Conservation (phyloP, 345 rosid species). For the Turnera subulata region DNA sequence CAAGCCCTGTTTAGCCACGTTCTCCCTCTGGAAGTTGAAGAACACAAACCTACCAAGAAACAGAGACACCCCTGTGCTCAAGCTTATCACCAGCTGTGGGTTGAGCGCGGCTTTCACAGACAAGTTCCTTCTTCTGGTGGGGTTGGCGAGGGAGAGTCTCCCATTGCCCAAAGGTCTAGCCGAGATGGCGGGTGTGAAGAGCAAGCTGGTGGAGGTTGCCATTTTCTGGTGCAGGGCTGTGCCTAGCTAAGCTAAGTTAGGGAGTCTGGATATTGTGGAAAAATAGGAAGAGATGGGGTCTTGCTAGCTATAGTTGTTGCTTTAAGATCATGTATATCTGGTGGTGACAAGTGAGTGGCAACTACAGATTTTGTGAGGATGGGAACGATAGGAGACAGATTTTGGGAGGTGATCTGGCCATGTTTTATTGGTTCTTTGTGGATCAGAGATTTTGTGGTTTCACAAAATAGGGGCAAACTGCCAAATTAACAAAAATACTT, state of each 20-base stretch:
- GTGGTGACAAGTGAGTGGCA: background rate
- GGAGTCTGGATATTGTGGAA: too few species aligned
- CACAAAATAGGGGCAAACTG: too few species aligned
- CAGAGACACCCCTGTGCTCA: slow-evolving; percentile 93
- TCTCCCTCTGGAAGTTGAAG: slow-evolving; percentile 99
- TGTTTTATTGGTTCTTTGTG: slow-evolving; percentile 36
- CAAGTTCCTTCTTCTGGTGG: slow-evolving; percentile 26
- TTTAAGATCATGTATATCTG: background rate
- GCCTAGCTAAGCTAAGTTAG: too few species aligned
- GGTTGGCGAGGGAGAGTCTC: slow-evolving; percentile 18
- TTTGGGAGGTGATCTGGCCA: slow-evolving; percentile 33
- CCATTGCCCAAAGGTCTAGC: slow-evolving; percentile 20
- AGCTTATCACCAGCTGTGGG: slow-evolving; percentile 75
- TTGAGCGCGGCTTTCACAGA: slow-evolving; percentile 67
- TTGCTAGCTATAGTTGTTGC: background rate
- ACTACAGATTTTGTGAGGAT: slow-evolving; percentile 25
- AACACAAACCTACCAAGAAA: slow-evolving; percentile 94
- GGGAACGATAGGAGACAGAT: slow-evolving; percentile 26
- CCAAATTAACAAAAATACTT: too few species aligned
- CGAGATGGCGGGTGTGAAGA: slow-evolving; percentile 34
- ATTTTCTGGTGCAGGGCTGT: slow-evolving; percentile 20
- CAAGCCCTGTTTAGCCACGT: slow-evolving; percentile 82
- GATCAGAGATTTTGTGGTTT: slow-evolving; percentile 22
- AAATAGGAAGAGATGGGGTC: background rate
- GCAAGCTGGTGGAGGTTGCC: slow-evolving; percentile 30